Conservation (phyloP, 805 yeast species). For the Candida ficus region DNA sequence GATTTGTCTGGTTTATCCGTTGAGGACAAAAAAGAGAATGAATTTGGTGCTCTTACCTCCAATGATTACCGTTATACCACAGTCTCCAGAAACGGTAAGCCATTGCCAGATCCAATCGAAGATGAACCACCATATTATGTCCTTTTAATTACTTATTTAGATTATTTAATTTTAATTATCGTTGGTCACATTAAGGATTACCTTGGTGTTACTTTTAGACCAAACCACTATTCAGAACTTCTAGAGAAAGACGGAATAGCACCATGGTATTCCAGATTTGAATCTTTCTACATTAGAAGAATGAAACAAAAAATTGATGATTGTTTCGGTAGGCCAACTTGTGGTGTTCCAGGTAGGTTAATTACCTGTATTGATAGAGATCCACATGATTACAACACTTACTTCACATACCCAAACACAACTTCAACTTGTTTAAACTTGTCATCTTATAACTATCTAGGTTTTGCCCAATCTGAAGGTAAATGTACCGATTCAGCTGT, state of each 20-base stretch:
- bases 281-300: conserved; percentile 88
- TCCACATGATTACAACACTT: conserved; percentile 57
- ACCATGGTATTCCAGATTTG: conserved; percentile 93
- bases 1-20: conserved; percentile 29
- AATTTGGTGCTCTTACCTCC: conserved; percentile 68
- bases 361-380: conserved; percentile 76
- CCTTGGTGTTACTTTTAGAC: conserved; percentile 70
- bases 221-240: conserved; percentile 58
- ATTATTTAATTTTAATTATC: conserved; percentile 77
- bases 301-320: conserved; percentile 88
- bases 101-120: conserved; percentile 52
- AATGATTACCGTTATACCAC: conserved; percentile 61
- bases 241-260: conserved; percentile 85
- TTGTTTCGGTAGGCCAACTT: conserved; percentile 93
- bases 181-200: conserved; percentile 91
- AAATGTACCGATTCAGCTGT: conserved; percentile 79
- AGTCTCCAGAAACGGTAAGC: conserved; percentile 47
- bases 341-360: conserved; percentile 95
- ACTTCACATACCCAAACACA: conserved; percentile 71
- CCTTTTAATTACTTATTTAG: conserved; percentile 75
- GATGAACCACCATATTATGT: conserved; percentile 88
- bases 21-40: conserved; percentile 47
- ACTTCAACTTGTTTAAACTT: conserved; percentile 77
- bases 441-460: conserved; percentile 89
- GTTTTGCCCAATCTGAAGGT: conserved; percentile 95